Evolutionary conservation across 2,329 filamentous ascomycete species (phyloP).

Genomic region (Neofusicoccum kwambonambiense): DNA sequence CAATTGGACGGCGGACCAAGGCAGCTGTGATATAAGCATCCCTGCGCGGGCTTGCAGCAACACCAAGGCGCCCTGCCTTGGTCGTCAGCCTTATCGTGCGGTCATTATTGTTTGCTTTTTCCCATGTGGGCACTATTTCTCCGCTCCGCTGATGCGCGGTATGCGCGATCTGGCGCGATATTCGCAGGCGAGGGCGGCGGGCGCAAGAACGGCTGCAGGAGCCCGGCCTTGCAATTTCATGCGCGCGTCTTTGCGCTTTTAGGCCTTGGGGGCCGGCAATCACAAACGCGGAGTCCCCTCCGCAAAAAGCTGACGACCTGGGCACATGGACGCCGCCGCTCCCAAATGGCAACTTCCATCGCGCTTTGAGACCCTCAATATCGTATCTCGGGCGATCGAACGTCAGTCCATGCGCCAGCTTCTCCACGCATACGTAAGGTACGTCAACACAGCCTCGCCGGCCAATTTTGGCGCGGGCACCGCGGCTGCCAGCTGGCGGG

Average conservation of each 20-base stretch:
- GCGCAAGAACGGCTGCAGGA: neutral
- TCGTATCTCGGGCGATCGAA: neutral
- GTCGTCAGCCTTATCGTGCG: slow-evolving; percentile 7
- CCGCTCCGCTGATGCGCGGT: slow-evolving; percentile 1
- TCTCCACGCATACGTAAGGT: neutral
- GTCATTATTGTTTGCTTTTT: neutral
- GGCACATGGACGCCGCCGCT: neutral
- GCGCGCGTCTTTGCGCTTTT: neutral
- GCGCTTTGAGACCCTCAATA: neutral
- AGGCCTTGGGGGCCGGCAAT: neutral
- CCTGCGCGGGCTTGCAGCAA: slow-evolving; percentile 8
- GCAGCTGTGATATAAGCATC: neutral
- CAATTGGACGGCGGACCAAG: neutral
- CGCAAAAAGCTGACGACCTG: neutral
- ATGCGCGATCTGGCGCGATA: slow-evolving; percentile 5
- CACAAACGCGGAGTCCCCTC: neutral
- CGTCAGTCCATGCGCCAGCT: neutral
- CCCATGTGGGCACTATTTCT: neutral
- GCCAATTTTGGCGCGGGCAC: neutral
- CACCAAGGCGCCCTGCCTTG: neutral
- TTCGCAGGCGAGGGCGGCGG: neutral
- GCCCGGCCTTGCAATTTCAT: neutral
- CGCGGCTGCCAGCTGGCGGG: neutral
- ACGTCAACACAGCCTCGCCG: neutral
- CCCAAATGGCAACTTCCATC: slow-evolving; percentile 5